Evolutionary conservation across 1,284 basidiomycete genomes (phyloP).

Genomic region (Inonotus obliquus): DNA sequence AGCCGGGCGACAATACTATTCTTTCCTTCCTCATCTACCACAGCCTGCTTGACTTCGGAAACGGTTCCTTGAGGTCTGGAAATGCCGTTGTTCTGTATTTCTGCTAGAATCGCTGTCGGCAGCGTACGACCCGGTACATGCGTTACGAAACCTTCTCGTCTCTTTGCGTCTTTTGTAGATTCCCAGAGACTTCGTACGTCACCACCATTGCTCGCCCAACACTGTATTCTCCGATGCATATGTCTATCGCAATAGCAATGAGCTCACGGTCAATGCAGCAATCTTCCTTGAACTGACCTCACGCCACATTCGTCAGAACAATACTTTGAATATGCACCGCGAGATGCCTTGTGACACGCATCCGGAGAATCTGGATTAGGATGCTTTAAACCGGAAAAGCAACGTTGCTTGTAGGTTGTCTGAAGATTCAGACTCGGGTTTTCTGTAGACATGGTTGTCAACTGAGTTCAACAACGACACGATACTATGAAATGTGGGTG

Average conservation of each 20-base stretch:
- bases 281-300: slow-evolving; percentile 30
- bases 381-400: slow-evolving; percentile 59
- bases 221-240: slow-evolving; percentile 57
- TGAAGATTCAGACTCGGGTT: slow-evolving; percentile 51
- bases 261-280: background rate
- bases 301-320: slow-evolving; percentile 78
- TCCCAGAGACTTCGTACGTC: slow-evolving; percentile 63
- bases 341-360: slow-evolving; percentile 73
- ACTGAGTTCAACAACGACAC: slow-evolving; percentile 10
- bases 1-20: slow-evolving; percentile 42
- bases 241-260: slow-evolving; percentile 19
- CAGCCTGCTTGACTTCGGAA: background rate
- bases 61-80: slow-evolving; percentile 1
- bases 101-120: slow-evolving; percentile 12
- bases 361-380: slow-evolving; percentile 51
- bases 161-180: slow-evolving; percentile 59
- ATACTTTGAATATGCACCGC: slow-evolving; percentile 78
- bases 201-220: slow-evolving; percentile 56
- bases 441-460: slow-evolving; percentile 36
- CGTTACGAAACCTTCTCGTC: slow-evolving; percentile 66
- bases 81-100: slow-evolving; percentile 7
- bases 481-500: background rate
- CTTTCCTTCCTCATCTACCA: slow-evolving; percentile 24
- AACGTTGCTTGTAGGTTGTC: slow-evolving; percentile 78
- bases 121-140: slow-evolving; percentile 18